Base-by-base conservation (phyloP, 768 basidiomycete genomes). In the Fistulinella prunicolor region DNA sequence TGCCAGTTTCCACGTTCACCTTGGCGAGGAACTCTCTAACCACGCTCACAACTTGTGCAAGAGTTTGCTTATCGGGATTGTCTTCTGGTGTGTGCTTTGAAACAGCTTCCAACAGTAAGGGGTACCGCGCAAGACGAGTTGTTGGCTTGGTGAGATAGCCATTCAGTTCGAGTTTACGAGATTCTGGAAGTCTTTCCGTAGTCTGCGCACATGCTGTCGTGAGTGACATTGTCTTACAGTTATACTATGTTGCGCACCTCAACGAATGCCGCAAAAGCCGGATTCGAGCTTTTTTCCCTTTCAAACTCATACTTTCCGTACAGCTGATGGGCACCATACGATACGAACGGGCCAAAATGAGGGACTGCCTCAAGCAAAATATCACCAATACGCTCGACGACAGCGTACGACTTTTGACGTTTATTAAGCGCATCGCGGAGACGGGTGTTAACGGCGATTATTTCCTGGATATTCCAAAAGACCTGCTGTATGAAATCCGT, bases 291-390 rank as follows among this genome's bases (percentile, higher is more conserved):
- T 75, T 97, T 98, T 77, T 98, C 96, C 77, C 91, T 95, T 74
- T 99, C 96, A 66, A 99, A 98, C 70, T 97, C 94, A 65, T 92
- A 97, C 69, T 98, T 99, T 12, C 96, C 96, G 62, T 95, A 97
- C 47, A 97, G 73, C 67, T 99, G 96, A 63, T 98, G 95, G 9
- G 93, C 85, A 37, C 95, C 96, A 60, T 98, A 99, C 28, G 82
- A 82, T 40, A 98, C 94, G 61, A 97, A 99, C 1, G 96, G 96
- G 9, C 75, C 80, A 58, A 99, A 96, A 62, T 86, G 79, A 1
- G 90, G 89, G 2, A 94, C 89, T 19, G 79, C 72, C 26, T 98
- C 94, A 38, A 92, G 70, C 21, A 97, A 78, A 49, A 98, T 82
- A 68, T 99, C 96, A 0, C 92, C 92, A 46, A 99, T 87, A 46